These are phyloP conservation scores for Amaranthus palmeri DNA, from an alignment of 148 eudicot genomes.

Conservation along the genomic window DNA sequence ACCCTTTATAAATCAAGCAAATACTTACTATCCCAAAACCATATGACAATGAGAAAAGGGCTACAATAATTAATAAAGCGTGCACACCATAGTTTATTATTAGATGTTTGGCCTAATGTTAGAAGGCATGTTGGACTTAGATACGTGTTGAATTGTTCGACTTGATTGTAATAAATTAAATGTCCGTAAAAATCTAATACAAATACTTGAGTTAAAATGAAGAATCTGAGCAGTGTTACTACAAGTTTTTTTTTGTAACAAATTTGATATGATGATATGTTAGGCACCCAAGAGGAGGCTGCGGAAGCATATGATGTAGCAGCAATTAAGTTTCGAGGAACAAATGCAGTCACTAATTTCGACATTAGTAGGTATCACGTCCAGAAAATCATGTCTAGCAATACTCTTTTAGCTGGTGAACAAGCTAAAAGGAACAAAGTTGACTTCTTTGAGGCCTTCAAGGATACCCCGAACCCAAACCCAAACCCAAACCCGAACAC, in stretches of 20 bases:
- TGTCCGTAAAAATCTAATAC: too few relatives aligned
- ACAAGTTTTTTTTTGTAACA: too few relatives aligned
- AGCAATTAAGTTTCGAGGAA: slow-evolving; percentile 83
- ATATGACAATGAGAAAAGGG: too few relatives aligned
- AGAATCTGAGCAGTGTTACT: too few relatives aligned
- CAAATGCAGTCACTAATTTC: slow-evolving; percentile 80
- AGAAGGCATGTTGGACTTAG: too few relatives aligned
- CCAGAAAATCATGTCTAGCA: slow-evolving; percentile 61
- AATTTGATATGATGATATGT: neutral
- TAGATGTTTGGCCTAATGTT: too few relatives aligned
- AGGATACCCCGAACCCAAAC: neutral
- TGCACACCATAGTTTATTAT: too few relatives aligned
- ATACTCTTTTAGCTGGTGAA: slow-evolving; percentile 58
- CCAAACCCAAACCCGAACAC: neutral
- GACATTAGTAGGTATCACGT: slow-evolving; percentile 69
- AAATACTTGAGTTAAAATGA: too few relatives aligned
- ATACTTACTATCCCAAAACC: too few relatives aligned
- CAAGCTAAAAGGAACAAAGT: slow-evolving; percentile 49
- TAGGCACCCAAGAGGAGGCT: slow-evolving; percentile 95
- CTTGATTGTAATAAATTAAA: neutral
- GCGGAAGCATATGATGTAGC: slow-evolving; percentile 97
- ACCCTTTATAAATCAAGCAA: too few relatives aligned
- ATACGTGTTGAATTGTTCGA: neutral
- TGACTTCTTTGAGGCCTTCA: neutral
- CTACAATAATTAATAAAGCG: too few relatives aligned